These are phyloP conservation scores for Hericium erinaceus DNA, from an alignment of 768 basidiomycete species.

Conservation along the genomic window DNA sequence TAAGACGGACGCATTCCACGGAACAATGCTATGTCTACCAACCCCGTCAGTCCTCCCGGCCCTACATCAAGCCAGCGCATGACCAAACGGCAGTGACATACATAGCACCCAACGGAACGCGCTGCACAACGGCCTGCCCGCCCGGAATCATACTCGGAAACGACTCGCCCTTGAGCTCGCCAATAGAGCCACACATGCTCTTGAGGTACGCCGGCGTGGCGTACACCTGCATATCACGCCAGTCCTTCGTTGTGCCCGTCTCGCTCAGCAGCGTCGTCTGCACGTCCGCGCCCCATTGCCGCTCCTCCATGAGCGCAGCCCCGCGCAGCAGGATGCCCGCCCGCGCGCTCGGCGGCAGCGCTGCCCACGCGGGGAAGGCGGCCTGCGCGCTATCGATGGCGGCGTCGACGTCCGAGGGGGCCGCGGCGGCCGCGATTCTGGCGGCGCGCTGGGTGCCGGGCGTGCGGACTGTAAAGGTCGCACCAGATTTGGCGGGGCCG, in stretches of 20 bases:
- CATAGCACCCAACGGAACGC: slow-evolving; percentile 45
- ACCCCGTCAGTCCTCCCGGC: neutral
- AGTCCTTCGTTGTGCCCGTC: neutral
- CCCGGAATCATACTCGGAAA: slow-evolving; percentile 37
- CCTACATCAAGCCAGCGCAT: too few relatives aligned
- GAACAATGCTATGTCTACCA: slow-evolving; percentile 39
- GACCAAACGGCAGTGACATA: slow-evolving; percentile 18
- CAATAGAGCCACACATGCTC: slow-evolving; percentile 17
- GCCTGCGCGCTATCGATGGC: neutral
- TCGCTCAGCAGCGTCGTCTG: neutral
- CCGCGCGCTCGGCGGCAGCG: neutral
- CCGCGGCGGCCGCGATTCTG: slow-evolving; percentile 37
- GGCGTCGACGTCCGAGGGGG: slow-evolving; percentile 12
- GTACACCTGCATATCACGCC: slow-evolving; percentile 11
- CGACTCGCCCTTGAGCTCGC: slow-evolving; percentile 33
- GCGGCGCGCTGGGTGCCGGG: slow-evolving; percentile 32
- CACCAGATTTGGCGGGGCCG: slow-evolving; percentile 24
- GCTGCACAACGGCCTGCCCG: slow-evolving; percentile 32
- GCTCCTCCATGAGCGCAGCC: neutral
- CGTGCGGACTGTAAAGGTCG: slow-evolving; percentile 38
- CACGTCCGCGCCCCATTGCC: neutral
- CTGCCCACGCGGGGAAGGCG: neutral
- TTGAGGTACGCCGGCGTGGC: slow-evolving; percentile 1
- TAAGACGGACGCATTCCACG: slow-evolving; percentile 46
- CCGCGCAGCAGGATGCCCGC: neutral